A percentile compares a stretch with the other conserved stretches of the same genome.
These are phyloP conservation scores for Nicotiana rustica DNA, from an alignment of 305 asterid species.

Conservation along the genomic window DNA sequence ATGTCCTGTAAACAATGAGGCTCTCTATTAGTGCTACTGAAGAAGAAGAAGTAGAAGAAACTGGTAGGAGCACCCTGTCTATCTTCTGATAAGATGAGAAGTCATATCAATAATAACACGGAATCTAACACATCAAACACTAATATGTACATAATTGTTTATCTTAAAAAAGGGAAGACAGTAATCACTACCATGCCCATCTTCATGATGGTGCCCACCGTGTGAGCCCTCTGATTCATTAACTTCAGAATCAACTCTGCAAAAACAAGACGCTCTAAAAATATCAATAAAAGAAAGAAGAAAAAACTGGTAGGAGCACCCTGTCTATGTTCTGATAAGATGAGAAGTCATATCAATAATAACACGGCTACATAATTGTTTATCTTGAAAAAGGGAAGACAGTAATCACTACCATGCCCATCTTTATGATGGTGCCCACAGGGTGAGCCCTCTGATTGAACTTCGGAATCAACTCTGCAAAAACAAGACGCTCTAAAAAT, in stretches of 20 bases:
- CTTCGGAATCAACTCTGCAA: constrained; percentile 83
- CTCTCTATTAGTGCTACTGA: not conserved
- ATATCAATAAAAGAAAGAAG: too few relatives aligned
- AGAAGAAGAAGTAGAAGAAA: not conserved
- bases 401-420: constrained; percentile 61
- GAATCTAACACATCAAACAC: not conserved
- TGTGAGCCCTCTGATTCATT: too few relatives aligned
- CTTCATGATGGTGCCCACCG: too few relatives aligned
- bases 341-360: constrained; percentile 9
- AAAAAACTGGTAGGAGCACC: not conserved
- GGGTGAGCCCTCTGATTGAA: constrained; percentile 66
- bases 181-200: too few relatives aligned
- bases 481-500: constrained; percentile 32
- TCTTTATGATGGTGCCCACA: constrained; percentile 70
- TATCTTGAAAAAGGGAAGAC: not conserved
- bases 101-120: not conserved
- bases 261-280: too few relatives aligned
- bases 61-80: not conserved
- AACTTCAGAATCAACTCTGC: too few relatives aligned
- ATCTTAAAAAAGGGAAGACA: not conserved
- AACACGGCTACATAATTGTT: not conserved
- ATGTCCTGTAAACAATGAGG: constrained; percentile 54
- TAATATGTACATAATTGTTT: not conserved
- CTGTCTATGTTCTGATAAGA: not conserved
- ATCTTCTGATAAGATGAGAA: not conserved